Base-by-base conservation (phyloP, 73 alveolate genomes). In the Diophrys sp. region DNA sequence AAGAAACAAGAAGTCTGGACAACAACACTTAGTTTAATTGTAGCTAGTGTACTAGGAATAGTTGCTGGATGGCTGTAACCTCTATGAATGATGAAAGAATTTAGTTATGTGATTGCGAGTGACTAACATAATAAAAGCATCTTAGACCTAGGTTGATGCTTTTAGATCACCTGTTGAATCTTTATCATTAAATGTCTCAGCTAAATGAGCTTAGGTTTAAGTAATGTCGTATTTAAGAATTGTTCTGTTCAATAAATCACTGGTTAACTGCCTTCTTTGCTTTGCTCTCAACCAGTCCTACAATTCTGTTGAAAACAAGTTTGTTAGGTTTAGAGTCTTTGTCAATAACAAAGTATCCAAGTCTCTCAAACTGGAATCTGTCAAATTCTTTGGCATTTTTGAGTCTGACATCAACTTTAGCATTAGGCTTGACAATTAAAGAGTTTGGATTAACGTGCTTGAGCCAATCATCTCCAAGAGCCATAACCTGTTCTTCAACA, bases 321-420 rank as follows among this genome's bases (percentile, higher is more conserved):
- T 84, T 87, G 18, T 91, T 93, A 27, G 77, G 78, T 14, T 77
- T 74, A 23, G 98, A 90, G 82, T 97, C 99, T 77, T 79, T 88
- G 80, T 96, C 99, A 75, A 95, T 91, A 57, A 89, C 96, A 87
- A 97, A 97, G 86, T 94, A 97, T 44, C 99, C 99, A n/a, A 94
- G 83, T 84, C 99, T 95, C 78, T 96, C 98, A 85, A 97, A 97
- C 89, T 97, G 95, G 97, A 92, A 92, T 75, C 95, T 95, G 70
- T 96, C 99, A 74, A 75, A 87, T 56, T 83, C 90, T 80, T 97
- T 91, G 44, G 91, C 79, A 26, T 79, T 84, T 31, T 86, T 73
- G 30, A 96, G 75, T 78, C 87, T 92, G 88, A 80, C 91, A 90
- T 94, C 90, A 77, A 94, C 89, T 54, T 85, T 79, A 2, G 98